phyloP scores from a whole-genome alignment of 768 basidiomycete genomes.

The Mycena amicta region DNA sequence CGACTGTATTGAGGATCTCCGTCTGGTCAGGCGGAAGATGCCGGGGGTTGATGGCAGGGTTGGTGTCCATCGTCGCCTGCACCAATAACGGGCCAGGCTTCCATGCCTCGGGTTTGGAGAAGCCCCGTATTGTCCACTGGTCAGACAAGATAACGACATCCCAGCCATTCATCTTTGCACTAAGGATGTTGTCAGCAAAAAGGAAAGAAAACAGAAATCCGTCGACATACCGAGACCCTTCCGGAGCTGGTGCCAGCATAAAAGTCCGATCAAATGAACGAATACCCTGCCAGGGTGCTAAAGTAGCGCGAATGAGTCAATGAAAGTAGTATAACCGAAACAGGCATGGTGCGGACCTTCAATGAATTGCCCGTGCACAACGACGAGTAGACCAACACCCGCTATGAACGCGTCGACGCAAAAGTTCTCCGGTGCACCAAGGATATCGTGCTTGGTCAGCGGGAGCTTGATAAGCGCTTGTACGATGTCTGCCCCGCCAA shows the following conservation, averaged over 20 bases:
- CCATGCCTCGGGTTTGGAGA: conserved; percentile 83
- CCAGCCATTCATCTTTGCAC: conserved; percentile 87
- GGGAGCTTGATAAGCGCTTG: conserved; percentile 68
- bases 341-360: conserved; percentile 84
- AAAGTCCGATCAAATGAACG: conserved; percentile 95
- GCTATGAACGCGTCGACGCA: conserved; percentile 81
- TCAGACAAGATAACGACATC: conserved; percentile 89
- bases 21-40: conserved; percentile 48
- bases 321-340: conserved; percentile 1
- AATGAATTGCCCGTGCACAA: conserved; percentile 76
- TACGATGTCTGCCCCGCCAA: conserved; percentile 67
- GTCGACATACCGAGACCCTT: conserved; percentile 76
- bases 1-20: conserved; percentile 56
- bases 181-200: conserved; percentile 26
- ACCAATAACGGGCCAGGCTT: conserved; percentile 72
- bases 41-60: conserved; percentile 28
- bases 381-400: conserved; percentile 26
- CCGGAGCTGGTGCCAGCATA: conserved; percentile 77
- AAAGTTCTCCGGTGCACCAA: conserved; percentile 79
- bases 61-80: conserved; percentile 45
- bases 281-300: conserved; percentile 74
- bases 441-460: conserved; percentile 79
- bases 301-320: too few species aligned
- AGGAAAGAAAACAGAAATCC: conserved; percentile 11
- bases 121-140: conserved; percentile 79